Evolutionary conservation across 192 early-diverging fungal species (phyloP).

Genomic region (Rhizoclosmatium sp.): DNA sequence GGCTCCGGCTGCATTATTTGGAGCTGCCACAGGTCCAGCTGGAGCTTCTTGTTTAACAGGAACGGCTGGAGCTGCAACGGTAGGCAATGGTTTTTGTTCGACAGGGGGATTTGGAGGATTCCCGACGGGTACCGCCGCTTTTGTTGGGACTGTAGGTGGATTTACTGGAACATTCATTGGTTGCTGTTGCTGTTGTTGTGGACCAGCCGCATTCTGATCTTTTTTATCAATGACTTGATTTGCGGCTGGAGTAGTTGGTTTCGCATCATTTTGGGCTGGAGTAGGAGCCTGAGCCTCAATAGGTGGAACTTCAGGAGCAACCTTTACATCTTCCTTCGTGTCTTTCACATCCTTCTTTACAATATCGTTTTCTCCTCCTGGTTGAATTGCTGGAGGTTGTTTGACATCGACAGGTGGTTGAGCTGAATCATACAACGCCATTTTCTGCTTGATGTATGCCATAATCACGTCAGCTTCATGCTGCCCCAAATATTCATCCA

Average conservation of each 20-base stretch:
- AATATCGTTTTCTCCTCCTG: neutral
- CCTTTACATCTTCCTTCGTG: too few species aligned
- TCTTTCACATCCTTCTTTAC: too few species aligned
- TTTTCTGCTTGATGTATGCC: slow-evolving; percentile 22
- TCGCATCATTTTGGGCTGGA: neutral
- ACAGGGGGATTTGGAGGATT: neutral
- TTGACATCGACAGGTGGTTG: neutral
- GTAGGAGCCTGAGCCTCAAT: neutral
- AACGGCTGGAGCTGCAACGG: neutral
- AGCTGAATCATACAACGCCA: slow-evolving; percentile 1
- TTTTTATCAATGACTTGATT: too few species aligned
- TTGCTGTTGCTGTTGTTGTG: neutral
- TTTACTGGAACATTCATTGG: neutral
- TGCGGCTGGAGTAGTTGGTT: neutral
- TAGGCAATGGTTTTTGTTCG: neutral
- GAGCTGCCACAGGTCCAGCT: neutral
- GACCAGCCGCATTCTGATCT: neutral
- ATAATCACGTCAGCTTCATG: slow-evolving; percentile 14
- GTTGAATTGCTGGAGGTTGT: neutral
- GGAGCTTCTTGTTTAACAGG: neutral
- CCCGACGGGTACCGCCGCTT: neutral
- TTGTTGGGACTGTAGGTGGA: neutral
- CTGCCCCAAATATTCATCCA: slow-evolving; percentile 13
- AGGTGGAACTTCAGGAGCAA: too few species aligned
- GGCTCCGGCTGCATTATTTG: neutral